These are phyloP conservation scores for Corynascus novoguineensis DNA, from an alignment of 495 filamentous ascomycete species.

Conservation along the genomic window DNA sequence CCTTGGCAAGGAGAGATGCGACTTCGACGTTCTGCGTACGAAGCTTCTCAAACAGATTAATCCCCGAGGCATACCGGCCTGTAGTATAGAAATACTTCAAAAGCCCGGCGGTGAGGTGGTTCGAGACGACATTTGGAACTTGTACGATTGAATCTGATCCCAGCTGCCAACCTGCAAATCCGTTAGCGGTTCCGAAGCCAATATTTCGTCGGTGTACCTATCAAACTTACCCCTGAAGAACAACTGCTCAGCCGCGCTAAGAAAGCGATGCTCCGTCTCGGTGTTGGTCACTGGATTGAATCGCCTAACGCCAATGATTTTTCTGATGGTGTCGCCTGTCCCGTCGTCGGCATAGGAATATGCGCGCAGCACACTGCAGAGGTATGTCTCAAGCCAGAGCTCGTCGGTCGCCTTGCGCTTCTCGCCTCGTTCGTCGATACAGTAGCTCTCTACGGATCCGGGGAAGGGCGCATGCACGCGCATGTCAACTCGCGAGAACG, in stretches of 20 bases:
- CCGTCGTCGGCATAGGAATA: slow-evolving; percentile 97
- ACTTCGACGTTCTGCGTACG: slow-evolving; percentile 87
- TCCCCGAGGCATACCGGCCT: slow-evolving; percentile 88
- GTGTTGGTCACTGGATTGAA: slow-evolving; percentile 98
- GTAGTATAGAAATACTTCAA: slow-evolving; percentile 97
- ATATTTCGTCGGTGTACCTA: neutral
- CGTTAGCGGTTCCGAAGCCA: neutral
- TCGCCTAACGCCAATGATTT: slow-evolving; percentile 86
- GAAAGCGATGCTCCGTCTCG: slow-evolving; percentile 92
- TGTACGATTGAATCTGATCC: slow-evolving; percentile 97
- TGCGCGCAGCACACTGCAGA: slow-evolving; percentile 86
- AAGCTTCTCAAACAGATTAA: slow-evolving; percentile 96
- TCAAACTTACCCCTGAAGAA: slow-evolving; percentile 88
- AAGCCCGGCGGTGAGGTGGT: slow-evolving; percentile 85
- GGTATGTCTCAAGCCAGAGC: slow-evolving; percentile 94
- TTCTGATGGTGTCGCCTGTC: slow-evolving; percentile 81
- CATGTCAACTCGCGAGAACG: slow-evolving; percentile 97
- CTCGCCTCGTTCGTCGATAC: slow-evolving; percentile 92
- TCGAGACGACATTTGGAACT: slow-evolving; percentile 94
- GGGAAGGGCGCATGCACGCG: slow-evolving; percentile 95
- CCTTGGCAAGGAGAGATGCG: slow-evolving; percentile 82
- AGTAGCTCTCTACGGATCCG: slow-evolving; percentile 90
- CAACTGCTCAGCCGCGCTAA: slow-evolving; percentile 88
- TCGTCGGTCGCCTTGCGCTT: slow-evolving; percentile 87
- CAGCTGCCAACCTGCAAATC: slow-evolving; percentile 74